Base-by-base conservation (phyloP, 768 basidiomycete genomes). In the Leccinum aurantiacum region DNA sequence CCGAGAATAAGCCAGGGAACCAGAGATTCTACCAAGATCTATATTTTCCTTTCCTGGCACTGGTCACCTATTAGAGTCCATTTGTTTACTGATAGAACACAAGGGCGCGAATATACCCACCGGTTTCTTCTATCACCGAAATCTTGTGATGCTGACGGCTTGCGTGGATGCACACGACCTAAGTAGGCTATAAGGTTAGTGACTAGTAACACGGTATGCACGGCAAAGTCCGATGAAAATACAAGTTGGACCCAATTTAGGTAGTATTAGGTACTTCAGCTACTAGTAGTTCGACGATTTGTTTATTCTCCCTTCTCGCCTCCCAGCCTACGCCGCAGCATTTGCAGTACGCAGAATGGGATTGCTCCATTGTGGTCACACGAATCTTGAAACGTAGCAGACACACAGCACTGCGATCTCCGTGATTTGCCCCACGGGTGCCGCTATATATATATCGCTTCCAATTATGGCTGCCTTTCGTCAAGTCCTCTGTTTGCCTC, bases 1-100 rank as follows among this genome's bases (percentile, higher is more conserved):
- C 29, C 9, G 29, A 29, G 29, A 29, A 29, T 29, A 29, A 37
- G 65, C 14, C 57, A 66, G 27, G 66, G 65, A 31, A 60, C 17
- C 24, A 66, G 38, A 54, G 54, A 56, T 19, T 17, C 13, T 2
- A 49, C 59, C 9, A 73, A 33, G 11, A 33, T 33, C 33, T 33
- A 29, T 9, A 29, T 29, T 29, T 29, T 29, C 29, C 29, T 29
- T 29, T 29, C 29, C 29, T 29, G 29, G 29, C 0, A 9, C 8
- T 29, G 29, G 29, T 29, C 29, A 29, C 9, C 29, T 29, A 29
- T 29, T 29, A 29, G 37, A 38, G 37, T 44, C 10, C 10, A 44
- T 19, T n/a, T 19, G 19, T 19, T n/a, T 44, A 17, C n/a, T 44
- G n/a, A 44, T 44, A 19, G 41, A 44, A 19, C 41, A 44, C 37